phyloP scores from a whole-genome alignment of 208 protist species.

The Leptomonas pyrrhocoris region DNA sequence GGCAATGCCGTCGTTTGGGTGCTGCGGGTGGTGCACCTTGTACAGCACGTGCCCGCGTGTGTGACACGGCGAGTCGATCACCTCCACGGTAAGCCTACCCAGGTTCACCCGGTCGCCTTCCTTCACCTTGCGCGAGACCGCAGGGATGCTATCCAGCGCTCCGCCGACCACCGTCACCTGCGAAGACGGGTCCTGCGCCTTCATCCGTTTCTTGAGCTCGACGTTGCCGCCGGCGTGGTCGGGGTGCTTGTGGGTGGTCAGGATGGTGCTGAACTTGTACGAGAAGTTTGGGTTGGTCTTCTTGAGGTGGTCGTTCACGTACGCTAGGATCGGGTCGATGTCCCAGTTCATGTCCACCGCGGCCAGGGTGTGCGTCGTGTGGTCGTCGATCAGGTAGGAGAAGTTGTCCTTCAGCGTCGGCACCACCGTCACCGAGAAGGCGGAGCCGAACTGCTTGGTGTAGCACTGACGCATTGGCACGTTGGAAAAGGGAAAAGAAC shows the following conservation, averaged over 20 bases:
- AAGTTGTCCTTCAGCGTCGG: slow-evolving; percentile 93
- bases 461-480: slow-evolving; percentile 39
- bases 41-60: slow-evolving; percentile 89
- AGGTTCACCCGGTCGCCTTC: slow-evolving; percentile 69
- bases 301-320: slow-evolving; percentile 38
- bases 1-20: slow-evolving; percentile 50
- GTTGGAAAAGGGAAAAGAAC: too few relatives aligned
- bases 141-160: slow-evolving; percentile 69
- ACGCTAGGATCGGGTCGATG: slow-evolving; percentile 56
- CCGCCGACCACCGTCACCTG: slow-evolving; percentile 75
- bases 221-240: slow-evolving; percentile 93
- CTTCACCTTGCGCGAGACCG: slow-evolving; percentile 59
- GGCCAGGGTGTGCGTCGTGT: slow-evolving; percentile 53
- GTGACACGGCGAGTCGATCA: slow-evolving; percentile 88
- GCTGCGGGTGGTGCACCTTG: slow-evolving; percentile 39
- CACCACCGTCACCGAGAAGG: slow-evolving; percentile 80
- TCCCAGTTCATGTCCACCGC: slow-evolving; percentile 91
- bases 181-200: slow-evolving; percentile 6
- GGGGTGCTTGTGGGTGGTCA: slow-evolving; percentile 95
- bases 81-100: slow-evolving; percentile 65
- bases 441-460: slow-evolving; percentile 58
- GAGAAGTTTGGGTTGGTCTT: not conserved
- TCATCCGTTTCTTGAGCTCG: slow-evolving; percentile 38
- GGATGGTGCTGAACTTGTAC: slow-evolving; percentile 48
- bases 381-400: slow-evolving; percentile 88